Conservation (phyloP, 805 yeast species). For the Deakozyma indianensis region DNA sequence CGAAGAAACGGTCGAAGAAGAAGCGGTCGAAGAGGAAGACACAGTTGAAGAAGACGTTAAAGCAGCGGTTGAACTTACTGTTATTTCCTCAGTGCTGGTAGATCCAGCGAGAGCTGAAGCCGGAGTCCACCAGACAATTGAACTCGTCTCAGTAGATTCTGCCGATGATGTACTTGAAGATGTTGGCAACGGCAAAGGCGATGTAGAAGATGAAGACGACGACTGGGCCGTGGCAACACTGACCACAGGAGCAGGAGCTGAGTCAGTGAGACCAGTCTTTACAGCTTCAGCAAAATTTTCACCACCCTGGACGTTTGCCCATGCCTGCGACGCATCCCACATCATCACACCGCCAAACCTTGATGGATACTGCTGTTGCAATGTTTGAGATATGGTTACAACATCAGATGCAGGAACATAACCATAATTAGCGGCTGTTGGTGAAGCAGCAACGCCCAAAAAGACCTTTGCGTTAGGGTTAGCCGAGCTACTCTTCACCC, state of each 20-base stretch:
- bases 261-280: constrained; percentile 21
- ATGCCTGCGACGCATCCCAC: constrained; percentile 71
- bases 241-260: background rate
- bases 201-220: too few relatives aligned
- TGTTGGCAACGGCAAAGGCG: too few relatives aligned
- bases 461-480: constrained; percentile 40
- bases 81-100: too few relatives aligned
- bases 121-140: too few relatives aligned
- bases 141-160: too few relatives aligned
- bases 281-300: constrained; percentile 33
- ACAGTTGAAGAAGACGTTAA: background rate
- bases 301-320: constrained; percentile 28
- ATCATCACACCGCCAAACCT: constrained; percentile 57
- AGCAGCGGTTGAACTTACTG: too few relatives aligned
- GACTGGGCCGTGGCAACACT: too few relatives aligned
- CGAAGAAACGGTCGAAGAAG: background rate
- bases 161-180: too few relatives aligned
- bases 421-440: constrained; percentile 42
- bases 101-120: too few relatives aligned
- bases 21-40: background rate
- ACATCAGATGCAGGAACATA: constrained; percentile 28
- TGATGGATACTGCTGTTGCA: constrained; percentile 14
- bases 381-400: constrained; percentile 7
- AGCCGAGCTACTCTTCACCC: constrained; percentile 29
- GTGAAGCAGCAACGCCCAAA: constrained; percentile 48